Percentiles rank a stretch among this genome's conserved stretches.
Conservation (phyloP, 2,329 filamentous ascomycete species). For the Biscogniauxia marginata region DNA sequence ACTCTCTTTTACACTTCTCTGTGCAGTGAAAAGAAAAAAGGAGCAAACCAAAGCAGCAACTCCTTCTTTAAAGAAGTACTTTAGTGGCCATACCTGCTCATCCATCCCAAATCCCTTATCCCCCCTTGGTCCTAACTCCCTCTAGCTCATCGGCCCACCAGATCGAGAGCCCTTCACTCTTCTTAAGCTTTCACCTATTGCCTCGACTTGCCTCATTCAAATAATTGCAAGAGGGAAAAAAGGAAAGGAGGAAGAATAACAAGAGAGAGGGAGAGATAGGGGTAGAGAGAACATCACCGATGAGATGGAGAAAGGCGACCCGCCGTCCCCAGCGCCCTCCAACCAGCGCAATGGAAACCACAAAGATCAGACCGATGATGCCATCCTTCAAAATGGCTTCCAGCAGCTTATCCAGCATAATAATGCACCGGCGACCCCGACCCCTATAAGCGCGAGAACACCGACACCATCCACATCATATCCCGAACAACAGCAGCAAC, state of each 20-base stretch:
- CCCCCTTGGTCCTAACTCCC: neutral
- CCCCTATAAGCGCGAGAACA: neutral
- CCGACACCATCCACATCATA: conserved; percentile 24
- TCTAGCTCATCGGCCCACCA: neutral
- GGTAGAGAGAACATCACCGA: conserved; percentile 7
- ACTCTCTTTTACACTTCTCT: neutral
- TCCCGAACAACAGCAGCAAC: conserved; percentile 17
- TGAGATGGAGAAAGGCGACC: conserved; percentile 31
- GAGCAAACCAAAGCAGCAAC: neutral
- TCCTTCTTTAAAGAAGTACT: neutral
- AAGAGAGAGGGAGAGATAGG: neutral
- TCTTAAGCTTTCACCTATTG: neutral
- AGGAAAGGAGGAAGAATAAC: neutral
- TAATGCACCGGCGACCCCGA: conserved; percentile 32
- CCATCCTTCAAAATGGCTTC: conserved; percentile 41
- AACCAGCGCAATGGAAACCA: conserved; percentile 29
- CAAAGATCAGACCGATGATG: conserved; percentile 24
- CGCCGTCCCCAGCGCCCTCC: conserved; percentile 47
- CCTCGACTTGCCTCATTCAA: neutral
- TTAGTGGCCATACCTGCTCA: neutral
- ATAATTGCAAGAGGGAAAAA: neutral
- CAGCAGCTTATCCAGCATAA: conserved; percentile 47
- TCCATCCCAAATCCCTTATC: neutral
- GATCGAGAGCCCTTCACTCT: neutral
- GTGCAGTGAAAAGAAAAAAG: neutral